phyloP scores from a whole-genome alignment of 768 basidiomycete genomes.

The Auricularia sp. region DNA sequence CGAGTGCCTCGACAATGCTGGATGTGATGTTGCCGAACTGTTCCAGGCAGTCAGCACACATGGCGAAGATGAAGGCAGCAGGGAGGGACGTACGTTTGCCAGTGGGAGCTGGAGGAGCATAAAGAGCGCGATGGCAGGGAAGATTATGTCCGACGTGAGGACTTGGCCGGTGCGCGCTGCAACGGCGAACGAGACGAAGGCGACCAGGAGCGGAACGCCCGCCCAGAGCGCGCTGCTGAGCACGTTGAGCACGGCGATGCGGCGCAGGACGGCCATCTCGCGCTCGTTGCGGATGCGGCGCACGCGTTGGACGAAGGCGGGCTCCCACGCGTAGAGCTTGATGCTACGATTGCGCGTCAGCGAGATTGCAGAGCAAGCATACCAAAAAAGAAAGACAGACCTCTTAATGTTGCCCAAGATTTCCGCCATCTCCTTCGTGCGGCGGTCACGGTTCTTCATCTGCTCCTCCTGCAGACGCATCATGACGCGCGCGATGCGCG shows the following conservation, averaged over 20 bases:
- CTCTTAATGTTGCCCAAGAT: conserved; percentile 87
- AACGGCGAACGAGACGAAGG: conserved; percentile 71
- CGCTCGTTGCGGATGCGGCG: conserved; percentile 70
- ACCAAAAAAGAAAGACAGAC: conserved; percentile 19
- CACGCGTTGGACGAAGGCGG: conserved; percentile 73
- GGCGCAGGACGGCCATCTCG: conserved; percentile 71
- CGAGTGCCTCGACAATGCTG: conserved; percentile 76
- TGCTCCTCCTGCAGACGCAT: conserved; percentile 76
- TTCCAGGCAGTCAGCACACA: background rate
- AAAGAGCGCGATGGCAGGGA: conserved; percentile 87
- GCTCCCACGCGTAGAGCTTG: conserved; percentile 92
- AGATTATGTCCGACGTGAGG: conserved; percentile 83
- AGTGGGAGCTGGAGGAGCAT: conserved; percentile 81
- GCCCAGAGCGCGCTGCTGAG: conserved; percentile 54
- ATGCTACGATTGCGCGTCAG: conserved; percentile 36
- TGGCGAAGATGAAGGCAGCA: background rate
- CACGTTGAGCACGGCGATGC: conserved; percentile 69
- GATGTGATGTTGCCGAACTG: conserved; percentile 65
- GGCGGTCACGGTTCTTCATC: conserved; percentile 86
- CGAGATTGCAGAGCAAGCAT: no score
- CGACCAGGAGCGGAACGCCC: conserved; percentile 64
- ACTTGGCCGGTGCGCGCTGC: conserved; percentile 32
- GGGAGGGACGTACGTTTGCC: conserved; percentile 47
- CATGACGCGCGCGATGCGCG: conserved; percentile 54
- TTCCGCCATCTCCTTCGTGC: conserved; percentile 85